Evolutionary conservation across 352 stramenopile genomes (phyloP).

Genomic region (Pythium myriotylum): DNA sequence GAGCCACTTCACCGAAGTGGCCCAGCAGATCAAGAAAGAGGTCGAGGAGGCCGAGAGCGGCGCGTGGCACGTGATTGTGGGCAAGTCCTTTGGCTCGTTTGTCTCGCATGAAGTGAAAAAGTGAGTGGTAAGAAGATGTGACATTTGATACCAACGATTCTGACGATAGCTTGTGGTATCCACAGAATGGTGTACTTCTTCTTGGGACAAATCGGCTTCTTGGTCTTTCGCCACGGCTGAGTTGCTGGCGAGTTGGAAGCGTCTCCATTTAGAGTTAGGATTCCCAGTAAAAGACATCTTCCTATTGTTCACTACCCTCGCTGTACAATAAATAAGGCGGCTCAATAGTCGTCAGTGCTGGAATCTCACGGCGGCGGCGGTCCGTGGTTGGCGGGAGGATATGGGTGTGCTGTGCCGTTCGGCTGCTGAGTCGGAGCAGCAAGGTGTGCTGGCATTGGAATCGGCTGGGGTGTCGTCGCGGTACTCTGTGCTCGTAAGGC

Average conservation of each 20-base stretch:
- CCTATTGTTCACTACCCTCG: not conserved
- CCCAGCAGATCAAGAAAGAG: conserved; percentile 79
- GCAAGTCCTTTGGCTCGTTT: conserved; percentile 86
- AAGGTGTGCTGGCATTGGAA: conserved; percentile 3
- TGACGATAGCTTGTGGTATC: too few species aligned
- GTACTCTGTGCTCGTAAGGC: not conserved
- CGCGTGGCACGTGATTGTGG: conserved; percentile 84
- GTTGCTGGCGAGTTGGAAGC: not conserved
- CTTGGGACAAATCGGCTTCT: conserved; percentile 76
- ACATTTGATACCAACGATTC: too few species aligned
- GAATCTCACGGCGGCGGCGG: not conserved
- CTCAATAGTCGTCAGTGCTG: too few species aligned
- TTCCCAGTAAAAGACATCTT: conserved; percentile 6
- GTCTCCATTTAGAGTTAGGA: conserved; percentile 14
- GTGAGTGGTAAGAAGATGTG: conserved; percentile 33
- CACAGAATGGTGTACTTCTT: conserved; percentile 84
- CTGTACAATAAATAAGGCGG: conserved; percentile 1
- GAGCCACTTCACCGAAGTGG: conserved; percentile 80
- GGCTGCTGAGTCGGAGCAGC: not conserved
- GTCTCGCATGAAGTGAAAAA: conserved; percentile 87
- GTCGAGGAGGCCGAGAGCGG: conserved; percentile 68
- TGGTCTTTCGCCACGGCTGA: conserved; percentile 75
- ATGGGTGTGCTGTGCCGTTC: not conserved
- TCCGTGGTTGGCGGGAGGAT: not conserved
- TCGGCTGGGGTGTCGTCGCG: not conserved